Conservation (phyloP, 225 moss, liverwort and hornwort genomes). For the Bryoerythrophyllum caledonicum region DNA sequence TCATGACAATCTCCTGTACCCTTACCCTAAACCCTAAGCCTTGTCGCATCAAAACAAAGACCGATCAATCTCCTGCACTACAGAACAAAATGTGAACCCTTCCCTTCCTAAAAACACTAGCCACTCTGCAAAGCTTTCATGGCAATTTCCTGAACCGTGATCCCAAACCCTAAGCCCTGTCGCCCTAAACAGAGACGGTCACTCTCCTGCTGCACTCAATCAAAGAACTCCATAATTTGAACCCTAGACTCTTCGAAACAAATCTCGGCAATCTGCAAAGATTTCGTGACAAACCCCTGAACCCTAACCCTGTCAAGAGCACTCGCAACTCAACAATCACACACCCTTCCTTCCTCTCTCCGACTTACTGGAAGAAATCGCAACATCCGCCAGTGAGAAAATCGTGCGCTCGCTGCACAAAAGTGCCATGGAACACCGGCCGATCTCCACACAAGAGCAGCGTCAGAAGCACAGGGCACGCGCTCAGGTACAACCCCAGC, state of each 20-base stretch:
- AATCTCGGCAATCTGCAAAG: too few relatives aligned
- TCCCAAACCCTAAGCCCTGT: too few relatives aligned
- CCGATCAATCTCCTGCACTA: too few relatives aligned
- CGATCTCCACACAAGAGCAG: conserved; percentile 88
- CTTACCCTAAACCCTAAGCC: conserved; percentile 10
- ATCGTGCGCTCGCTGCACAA: conserved; percentile 59
- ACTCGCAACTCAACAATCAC: conserved; percentile 1
- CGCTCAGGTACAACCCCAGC: conserved; percentile 51
- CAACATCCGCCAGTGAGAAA: conserved; percentile 75
- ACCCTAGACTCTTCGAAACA: too few relatives aligned
- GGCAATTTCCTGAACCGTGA: too few relatives aligned
- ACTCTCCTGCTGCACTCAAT: too few relatives aligned
- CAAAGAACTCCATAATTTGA: too few relatives aligned
- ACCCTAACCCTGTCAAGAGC: background rate
- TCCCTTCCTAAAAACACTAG: too few relatives aligned
- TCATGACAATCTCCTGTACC: background rate
- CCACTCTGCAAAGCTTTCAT: too few relatives aligned
- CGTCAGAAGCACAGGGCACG: conserved; percentile 51
- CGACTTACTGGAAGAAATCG: conserved; percentile 56
- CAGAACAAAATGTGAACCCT: too few relatives aligned
- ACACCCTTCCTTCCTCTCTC: background rate
- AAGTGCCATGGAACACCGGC: conserved; percentile 66
- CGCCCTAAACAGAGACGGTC: too few relatives aligned
- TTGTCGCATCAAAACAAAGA: background rate
- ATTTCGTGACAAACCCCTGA: too few relatives aligned